These are phyloP conservation scores for Euphorbia lathyris DNA, from an alignment of 345 rosid genomes.

Conservation along the genomic window DNA sequence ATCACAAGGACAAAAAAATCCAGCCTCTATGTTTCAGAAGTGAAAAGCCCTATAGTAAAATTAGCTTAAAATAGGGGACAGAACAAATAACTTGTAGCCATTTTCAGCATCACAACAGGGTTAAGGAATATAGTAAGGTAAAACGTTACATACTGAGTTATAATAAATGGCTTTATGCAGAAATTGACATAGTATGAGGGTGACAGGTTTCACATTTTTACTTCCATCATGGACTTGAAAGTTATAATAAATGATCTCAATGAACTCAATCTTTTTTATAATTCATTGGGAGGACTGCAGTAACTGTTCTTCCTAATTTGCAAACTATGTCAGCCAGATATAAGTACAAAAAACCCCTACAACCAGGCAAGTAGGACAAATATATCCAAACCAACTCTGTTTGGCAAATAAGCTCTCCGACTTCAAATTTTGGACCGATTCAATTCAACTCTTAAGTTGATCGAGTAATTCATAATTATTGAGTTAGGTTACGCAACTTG, in stretches of 20 bases:
- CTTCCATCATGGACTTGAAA: neutral
- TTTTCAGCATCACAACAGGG: neutral
- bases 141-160: too few relatives aligned
- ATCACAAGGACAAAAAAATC: constrained; percentile 2
- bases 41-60: neutral
- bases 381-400: neutral
- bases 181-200: neutral
- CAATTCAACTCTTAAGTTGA: neutral
- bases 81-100: neutral
- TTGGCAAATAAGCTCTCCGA: neutral
- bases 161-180: neutral
- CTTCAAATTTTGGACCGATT: neutral
- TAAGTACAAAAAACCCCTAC: neutral
- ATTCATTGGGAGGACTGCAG: neutral
- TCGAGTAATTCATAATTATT: neutral
- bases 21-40: neutral
- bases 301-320: neutral
- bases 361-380: neutral
- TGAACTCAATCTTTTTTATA: neutral
- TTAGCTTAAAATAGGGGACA: neutral
- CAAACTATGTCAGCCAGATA: neutral
- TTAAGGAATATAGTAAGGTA: neutral
- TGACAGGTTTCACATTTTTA: neutral
- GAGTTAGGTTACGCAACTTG: neutral
- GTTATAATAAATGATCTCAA: neutral